Percentiles rank a stretch among this genome's conserved stretches.
phyloP scores from a whole-genome alignment of 2,329 filamentous ascomycete genomes.

The Bipolaris gigantea region DNA sequence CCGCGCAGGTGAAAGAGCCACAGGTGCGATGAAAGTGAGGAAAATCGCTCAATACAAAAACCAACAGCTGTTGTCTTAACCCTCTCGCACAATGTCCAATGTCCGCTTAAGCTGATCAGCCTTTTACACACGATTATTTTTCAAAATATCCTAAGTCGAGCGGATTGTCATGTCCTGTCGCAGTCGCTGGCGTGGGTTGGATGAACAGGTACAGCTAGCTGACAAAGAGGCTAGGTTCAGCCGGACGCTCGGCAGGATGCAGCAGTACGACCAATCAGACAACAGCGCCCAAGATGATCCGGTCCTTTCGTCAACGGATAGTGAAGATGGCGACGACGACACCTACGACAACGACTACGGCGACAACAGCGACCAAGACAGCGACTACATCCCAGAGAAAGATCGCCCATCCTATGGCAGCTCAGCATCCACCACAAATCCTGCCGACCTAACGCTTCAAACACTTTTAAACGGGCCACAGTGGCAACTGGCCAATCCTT shows the following conservation, averaged over 20 bases:
- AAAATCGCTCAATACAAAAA: slow-evolving; percentile 2
- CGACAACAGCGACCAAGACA: slow-evolving; percentile 9
- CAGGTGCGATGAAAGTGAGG: slow-evolving; percentile 10
- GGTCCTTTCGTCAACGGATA: slow-evolving; percentile 10
- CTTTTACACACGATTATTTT: not conserved
- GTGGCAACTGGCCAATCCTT: slow-evolving; percentile 7
- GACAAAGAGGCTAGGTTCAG: slow-evolving; percentile 23
- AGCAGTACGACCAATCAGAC: slow-evolving; percentile 29
- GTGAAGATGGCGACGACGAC: slow-evolving; percentile 8
- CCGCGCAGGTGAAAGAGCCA: slow-evolving; percentile 14
- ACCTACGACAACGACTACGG: slow-evolving; percentile 9
- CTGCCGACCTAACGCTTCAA: not conserved
- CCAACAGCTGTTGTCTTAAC: not conserved
- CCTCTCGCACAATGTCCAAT: not conserved
- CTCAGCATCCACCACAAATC: not conserved
- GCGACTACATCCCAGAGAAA: slow-evolving; percentile 4
- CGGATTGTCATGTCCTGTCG: not conserved
- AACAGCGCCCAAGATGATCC: slow-evolving; percentile 14
- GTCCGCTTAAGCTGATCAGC: not conserved
- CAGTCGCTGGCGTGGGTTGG: slow-evolving; percentile 3
- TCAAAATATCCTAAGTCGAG: not conserved
- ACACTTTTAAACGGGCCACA: slow-evolving; percentile 3
- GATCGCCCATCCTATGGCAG: not conserved
- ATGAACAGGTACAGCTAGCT: slow-evolving; percentile 8
- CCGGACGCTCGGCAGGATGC: slow-evolving; percentile 34